Percentiles rank a stretch among this genome's conserved stretches.
These are phyloP conservation scores for Cupressus sempervirens DNA, from an alignment of 75 land plant species.

Conservation along the genomic window DNA sequence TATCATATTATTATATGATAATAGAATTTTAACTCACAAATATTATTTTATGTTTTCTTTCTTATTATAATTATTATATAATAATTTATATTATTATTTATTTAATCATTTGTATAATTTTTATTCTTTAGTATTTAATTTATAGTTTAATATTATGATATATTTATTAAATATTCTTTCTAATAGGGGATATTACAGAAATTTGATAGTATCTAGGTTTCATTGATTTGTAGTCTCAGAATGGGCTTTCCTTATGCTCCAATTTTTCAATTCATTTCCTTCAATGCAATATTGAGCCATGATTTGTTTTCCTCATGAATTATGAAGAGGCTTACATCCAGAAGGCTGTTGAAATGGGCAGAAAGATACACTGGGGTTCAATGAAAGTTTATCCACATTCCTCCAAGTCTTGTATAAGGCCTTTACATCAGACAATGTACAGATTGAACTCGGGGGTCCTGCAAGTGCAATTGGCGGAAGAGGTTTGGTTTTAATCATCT, in stretches of 20 bases:
- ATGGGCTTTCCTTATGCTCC: neutral
- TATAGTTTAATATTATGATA: too few relatives aligned
- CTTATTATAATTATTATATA: too few relatives aligned
- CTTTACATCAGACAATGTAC: slow-evolving; percentile 15
- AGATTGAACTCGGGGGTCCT: slow-evolving; percentile 27
- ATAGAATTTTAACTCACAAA: too few relatives aligned
- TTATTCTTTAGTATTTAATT: too few relatives aligned
- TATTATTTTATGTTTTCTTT: too few relatives aligned
- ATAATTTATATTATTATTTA: too few relatives aligned
- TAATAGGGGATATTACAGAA: too few relatives aligned
- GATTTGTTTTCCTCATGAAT: neutral
- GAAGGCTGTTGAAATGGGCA: neutral
- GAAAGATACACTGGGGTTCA: slow-evolving; percentile 23
- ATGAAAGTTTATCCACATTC: slow-evolving; percentile 8
- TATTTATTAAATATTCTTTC: too few relatives aligned
- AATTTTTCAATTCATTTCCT: neutral
- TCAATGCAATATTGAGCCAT: neutral
- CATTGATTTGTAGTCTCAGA: neutral
- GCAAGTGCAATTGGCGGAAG: slow-evolving; percentile 29
- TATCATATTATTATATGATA: too few relatives aligned
- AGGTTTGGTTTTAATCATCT: slow-evolving; percentile 10
- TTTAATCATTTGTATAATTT: too few relatives aligned
- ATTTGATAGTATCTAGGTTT: neutral
- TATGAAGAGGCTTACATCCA: slow-evolving; percentile 8
- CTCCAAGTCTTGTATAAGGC: slow-evolving; percentile 23